phyloP scores from a whole-genome alignment of 345 rosid genomes.

The Populus davidiana region DNA sequence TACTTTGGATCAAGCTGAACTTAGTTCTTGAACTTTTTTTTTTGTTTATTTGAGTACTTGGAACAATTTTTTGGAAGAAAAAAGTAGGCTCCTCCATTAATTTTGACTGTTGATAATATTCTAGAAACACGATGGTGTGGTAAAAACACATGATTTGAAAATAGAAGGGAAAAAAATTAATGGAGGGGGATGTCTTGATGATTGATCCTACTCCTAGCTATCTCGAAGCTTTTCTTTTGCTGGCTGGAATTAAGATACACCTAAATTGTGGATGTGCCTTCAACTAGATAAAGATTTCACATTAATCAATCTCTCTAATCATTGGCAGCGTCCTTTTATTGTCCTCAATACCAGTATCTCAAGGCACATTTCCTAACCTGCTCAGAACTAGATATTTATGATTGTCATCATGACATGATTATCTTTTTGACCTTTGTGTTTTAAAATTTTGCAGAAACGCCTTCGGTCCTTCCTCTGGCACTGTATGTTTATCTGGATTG shows the following conservation, averaged over 20 bases:
- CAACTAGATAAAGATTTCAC: neutral
- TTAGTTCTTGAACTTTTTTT: no score
- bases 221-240: neutral
- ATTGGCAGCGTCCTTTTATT: neutral
- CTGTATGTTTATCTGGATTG: slow-evolving; percentile 82
- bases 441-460: slow-evolving; percentile 60
- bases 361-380: neutral
- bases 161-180: no score
- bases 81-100: no score
- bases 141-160: no score
- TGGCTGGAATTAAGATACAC: neutral
- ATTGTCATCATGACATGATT: neutral
- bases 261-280: neutral
- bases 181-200: neutral
- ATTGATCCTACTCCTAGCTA: neutral
- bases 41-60: no score
- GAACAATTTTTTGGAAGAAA: no score
- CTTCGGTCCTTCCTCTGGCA: slow-evolving; percentile 83
- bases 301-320: neutral
- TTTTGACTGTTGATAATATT: no score
- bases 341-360: neutral
- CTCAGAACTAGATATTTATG: neutral
- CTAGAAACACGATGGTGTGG: no score
- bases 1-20: no score
- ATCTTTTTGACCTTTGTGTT: slow-evolving; percentile 2